Percentiles rank a stretch among this genome's conserved stretches.
These are phyloP conservation scores for Phytophthora ramorum DNA, from an alignment of 352 stramenopile genomes.

Conservation along the genomic window DNA sequence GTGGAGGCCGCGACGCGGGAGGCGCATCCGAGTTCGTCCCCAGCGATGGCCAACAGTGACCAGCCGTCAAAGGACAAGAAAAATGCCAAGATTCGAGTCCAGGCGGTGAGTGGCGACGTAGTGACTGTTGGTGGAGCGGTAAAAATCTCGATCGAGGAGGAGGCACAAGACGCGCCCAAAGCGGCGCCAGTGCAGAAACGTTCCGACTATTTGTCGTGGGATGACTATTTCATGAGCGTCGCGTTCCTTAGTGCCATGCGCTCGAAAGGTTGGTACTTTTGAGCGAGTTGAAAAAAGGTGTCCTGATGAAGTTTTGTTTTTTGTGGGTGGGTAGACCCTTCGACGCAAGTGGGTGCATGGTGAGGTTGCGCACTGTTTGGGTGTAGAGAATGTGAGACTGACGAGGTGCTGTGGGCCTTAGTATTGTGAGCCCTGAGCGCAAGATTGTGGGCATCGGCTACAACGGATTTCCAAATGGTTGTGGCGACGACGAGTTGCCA, in stretches of 20 bases:
- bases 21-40: conserved; percentile 22
- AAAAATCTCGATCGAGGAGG: conserved; percentile 6
- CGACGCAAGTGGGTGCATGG: conserved; percentile 97
- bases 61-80: conserved; percentile 19
- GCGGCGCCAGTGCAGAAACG: conserved; percentile 56
- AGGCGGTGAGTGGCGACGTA: neutral
- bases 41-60: conserved; percentile 22
- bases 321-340: conserved; percentile 83
- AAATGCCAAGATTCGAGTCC: conserved; percentile 14
- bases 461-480: conserved; percentile 98
- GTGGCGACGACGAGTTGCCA: conserved; percentile 95
- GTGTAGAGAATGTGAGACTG: neutral
- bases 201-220: conserved; percentile 95
- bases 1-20: conserved; percentile 36
- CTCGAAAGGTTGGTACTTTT: conserved; percentile 91
- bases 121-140: neutral
- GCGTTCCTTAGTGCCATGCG: conserved; percentile 98
- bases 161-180: neutral
- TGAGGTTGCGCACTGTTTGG: conserved; percentile 23
- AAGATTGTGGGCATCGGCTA: conserved; percentile 99
- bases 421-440: conserved; percentile 96
- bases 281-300: conserved; percentile 2
- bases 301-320: conserved; percentile 5
- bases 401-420: conserved; percentile 15
- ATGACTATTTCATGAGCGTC: conserved; percentile 99